These are phyloP conservation scores for Mediolabrus comicus DNA, from an alignment of 108 stramenopile genomes.

Conservation along the genomic window DNA sequence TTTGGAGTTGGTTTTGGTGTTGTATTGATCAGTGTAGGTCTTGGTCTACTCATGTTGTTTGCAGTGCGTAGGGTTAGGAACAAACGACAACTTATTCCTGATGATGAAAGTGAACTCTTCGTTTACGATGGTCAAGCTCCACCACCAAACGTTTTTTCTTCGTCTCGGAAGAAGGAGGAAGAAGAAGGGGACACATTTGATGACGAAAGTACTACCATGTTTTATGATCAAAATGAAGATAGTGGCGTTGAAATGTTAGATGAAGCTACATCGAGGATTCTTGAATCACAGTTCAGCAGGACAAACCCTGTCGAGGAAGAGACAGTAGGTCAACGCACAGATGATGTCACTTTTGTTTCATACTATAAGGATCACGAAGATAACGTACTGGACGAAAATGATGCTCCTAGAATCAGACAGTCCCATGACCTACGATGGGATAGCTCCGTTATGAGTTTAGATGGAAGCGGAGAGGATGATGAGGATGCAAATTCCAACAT, in stretches of 20 bases:
- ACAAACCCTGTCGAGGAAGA: neutral
- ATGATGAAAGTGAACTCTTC: neutral
- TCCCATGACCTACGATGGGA: too few relatives aligned
- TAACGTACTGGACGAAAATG: neutral
- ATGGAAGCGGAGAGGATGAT: neutral
- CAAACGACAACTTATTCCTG: neutral
- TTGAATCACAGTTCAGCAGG: constrained; percentile 17
- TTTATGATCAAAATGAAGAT: neutral
- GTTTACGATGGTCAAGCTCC: neutral
- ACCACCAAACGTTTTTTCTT: constrained; percentile 8
- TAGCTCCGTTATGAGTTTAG: neutral
- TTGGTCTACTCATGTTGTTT: neutral
- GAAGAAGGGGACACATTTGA: constrained; percentile 1
- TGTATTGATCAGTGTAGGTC: neutral
- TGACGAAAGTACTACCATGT: neutral
- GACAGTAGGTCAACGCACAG: neutral
- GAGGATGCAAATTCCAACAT: neutral
- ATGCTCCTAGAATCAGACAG: neutral
- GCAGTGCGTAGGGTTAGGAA: neutral
- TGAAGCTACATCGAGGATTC: constrained; percentile 17
- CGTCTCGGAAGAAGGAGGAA: constrained; percentile 7
- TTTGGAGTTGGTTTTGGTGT: neutral
- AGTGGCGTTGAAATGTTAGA: constrained; percentile 29
- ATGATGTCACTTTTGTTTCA: neutral
- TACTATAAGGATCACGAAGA: neutral